Conservation (phyloP, 2,329 filamentous ascomycete species). For the Monosporascus sp. region DNA sequence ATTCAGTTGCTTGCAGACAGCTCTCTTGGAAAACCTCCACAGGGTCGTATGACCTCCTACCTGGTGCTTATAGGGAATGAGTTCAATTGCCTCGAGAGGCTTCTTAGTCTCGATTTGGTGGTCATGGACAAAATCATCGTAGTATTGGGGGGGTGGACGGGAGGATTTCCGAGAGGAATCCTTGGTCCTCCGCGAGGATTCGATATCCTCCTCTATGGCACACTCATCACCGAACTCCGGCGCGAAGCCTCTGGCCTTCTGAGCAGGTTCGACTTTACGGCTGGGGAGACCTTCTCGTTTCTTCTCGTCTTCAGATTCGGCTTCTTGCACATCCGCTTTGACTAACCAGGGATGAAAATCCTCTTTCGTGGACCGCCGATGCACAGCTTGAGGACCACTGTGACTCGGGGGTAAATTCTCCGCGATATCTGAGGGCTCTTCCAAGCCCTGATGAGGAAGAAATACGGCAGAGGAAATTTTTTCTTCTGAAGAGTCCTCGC, state of each 20-base stretch:
- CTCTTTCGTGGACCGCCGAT: constrained; percentile 24
- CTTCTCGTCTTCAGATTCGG: constrained; percentile 23
- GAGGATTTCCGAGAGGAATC: constrained; percentile 30
- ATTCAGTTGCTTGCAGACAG: constrained; percentile 97
- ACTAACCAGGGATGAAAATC: constrained; percentile 52
- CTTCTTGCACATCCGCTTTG: constrained; percentile 49
- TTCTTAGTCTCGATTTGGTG: constrained; percentile 46
- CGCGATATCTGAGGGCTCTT: constrained; percentile 30
- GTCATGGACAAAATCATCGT: constrained; percentile 47
- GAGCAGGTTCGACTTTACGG: constrained; percentile 17
- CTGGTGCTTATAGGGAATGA: constrained; percentile 96
- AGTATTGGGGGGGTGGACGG: constrained; percentile 36
- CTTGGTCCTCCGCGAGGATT: constrained; percentile 28
- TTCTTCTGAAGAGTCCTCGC: constrained; percentile 67
- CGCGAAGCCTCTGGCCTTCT: constrained; percentile 25
- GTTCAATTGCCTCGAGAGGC: constrained; percentile 84
- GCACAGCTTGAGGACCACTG: constrained; percentile 24
- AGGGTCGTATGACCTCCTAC: constrained; percentile 95
- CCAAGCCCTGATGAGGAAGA: constrained; percentile 65
- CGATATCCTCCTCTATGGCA: constrained; percentile 38
- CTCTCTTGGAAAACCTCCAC: constrained; percentile 90
- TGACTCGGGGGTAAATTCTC: constrained; percentile 19
- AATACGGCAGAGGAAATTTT: constrained; percentile 86
- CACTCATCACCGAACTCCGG: constrained; percentile 34
- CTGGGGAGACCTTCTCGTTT: constrained; percentile 27